Percentiles rank a stretch among this genome's conserved stretches.
These are phyloP conservation scores for Globisporangium viniferum DNA, from an alignment of 352 stramenopile genomes.

Conservation along the genomic window DNA sequence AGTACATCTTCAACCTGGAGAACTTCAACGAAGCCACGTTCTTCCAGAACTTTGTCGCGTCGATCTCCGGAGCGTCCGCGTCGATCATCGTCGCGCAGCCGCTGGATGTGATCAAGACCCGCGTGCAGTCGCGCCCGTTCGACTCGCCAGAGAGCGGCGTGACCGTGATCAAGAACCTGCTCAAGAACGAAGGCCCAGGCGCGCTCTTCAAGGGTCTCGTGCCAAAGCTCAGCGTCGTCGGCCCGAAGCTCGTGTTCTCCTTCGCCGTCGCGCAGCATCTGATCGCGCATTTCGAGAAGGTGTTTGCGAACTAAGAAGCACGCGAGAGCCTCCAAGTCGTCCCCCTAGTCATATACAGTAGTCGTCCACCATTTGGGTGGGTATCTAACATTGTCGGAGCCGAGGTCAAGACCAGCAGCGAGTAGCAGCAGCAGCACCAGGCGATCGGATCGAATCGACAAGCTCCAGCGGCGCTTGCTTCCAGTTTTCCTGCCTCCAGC, in stretches of 20 bases:
- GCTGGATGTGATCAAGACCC: constrained; percentile 95
- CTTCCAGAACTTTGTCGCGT: constrained; percentile 91
- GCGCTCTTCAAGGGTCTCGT: constrained; percentile 95
- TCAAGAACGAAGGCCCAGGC: constrained; percentile 89
- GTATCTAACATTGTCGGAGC: constrained; percentile 17
- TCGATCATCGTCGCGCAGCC: constrained; percentile 91
- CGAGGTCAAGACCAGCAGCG: background rate
- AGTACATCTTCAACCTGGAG: constrained; percentile 90
- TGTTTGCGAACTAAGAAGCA: constrained; percentile 31
- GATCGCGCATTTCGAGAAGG: constrained; percentile 93
- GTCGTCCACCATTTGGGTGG: constrained; percentile 21
- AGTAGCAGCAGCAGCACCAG: background rate
- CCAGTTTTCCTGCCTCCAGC: constrained; percentile 3
- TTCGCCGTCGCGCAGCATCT: constrained; percentile 95
- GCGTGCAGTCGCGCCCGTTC: constrained; percentile 92
- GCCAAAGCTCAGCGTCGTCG: constrained; percentile 94
- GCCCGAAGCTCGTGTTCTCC: constrained; percentile 95
- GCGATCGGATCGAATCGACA: background rate
- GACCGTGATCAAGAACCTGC: constrained; percentile 90
- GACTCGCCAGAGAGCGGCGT: constrained; percentile 91
- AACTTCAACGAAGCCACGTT: constrained; percentile 89
- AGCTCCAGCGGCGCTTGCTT: background rate
- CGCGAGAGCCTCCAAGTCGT: background rate
- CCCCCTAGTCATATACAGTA: constrained; percentile 12
- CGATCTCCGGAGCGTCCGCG: constrained; percentile 73